phyloP scores from a whole-genome alignment of 1,284 basidiomycete species.

The Athelia sp. region DNA sequence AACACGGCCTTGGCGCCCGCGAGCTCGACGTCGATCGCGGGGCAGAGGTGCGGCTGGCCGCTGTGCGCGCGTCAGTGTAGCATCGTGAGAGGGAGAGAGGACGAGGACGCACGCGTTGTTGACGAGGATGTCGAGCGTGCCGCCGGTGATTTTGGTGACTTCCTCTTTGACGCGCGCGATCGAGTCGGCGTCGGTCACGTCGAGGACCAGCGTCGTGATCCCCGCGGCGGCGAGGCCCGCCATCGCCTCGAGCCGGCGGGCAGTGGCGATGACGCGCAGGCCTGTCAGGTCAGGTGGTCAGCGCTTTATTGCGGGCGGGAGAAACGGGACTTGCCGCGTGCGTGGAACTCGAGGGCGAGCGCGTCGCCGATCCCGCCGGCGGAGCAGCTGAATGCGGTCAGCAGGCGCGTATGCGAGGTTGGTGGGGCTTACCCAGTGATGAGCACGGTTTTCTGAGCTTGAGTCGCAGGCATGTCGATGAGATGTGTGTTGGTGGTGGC shows the following conservation, averaged over 20 bases:
- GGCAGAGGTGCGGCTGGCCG: slow-evolving; percentile 5
- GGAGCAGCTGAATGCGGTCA: slow-evolving; percentile 11
- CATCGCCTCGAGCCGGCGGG: slow-evolving; percentile 21
- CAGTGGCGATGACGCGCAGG: slow-evolving; percentile 25
- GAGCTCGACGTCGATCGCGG: slow-evolving; percentile 15
- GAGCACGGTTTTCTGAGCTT: slow-evolving; percentile 9
- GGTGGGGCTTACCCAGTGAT: slow-evolving; percentile 10
- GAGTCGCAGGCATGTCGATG: no score
- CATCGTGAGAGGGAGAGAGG: background rate
- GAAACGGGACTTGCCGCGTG: slow-evolving; percentile 11
- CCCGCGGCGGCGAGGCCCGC: slow-evolving; percentile 14
- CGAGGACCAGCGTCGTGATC: slow-evolving; percentile 23
- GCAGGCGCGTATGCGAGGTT: background rate
- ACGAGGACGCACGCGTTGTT: slow-evolving; percentile 28
- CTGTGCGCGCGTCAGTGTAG: background rate
- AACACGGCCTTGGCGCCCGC: slow-evolving; percentile 14
- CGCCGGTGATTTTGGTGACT: slow-evolving; percentile 18
- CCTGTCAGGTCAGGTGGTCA: slow-evolving; percentile 14
- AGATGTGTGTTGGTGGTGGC: no score
- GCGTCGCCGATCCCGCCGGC: slow-evolving; percentile 19
- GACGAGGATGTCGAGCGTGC: slow-evolving; percentile 24
- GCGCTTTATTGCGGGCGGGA: background rate
- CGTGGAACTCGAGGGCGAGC: slow-evolving; percentile 16
- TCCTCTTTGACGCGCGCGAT: slow-evolving; percentile 13
- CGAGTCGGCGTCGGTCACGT: slow-evolving; percentile 20